These are phyloP conservation scores for Metschnikowia lachancei DNA, from an alignment of 805 yeast species.

Conservation along the genomic window DNA sequence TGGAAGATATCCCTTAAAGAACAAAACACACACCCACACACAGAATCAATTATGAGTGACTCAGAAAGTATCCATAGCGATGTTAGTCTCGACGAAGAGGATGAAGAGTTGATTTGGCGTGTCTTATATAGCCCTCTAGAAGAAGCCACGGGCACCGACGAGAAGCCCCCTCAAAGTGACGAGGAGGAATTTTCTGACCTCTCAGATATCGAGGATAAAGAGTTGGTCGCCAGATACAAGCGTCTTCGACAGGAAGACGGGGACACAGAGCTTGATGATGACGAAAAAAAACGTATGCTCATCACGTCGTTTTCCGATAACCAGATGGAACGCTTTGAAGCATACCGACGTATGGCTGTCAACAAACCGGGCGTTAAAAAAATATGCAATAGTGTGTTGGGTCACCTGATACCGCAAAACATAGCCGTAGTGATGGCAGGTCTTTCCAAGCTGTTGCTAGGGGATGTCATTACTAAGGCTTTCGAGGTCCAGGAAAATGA, in stretches of 20 bases:
- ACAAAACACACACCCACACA: too few species aligned
- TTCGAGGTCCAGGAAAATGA: conserved; percentile 63
- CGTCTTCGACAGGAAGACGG: conserved; percentile 32
- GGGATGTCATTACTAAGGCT: conserved; percentile 83
- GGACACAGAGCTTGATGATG: conserved; percentile 34
- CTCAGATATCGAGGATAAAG: conserved; percentile 36
- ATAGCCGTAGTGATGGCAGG: conserved; percentile 83
- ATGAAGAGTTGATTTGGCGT: conserved; percentile 44
- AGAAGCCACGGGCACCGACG: conserved; percentile 17
- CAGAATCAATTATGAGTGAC: conserved; percentile 13
- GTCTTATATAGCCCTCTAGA: conserved; percentile 34
- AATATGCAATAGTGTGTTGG: conserved; percentile 71
- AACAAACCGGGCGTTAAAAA: conserved; percentile 72
- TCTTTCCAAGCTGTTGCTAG: conserved; percentile 82
- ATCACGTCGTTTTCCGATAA: conserved; percentile 73
- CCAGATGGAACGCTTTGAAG: conserved; percentile 85
- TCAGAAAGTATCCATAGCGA: conserved; percentile 29
- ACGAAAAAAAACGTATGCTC: conserved; percentile 59
- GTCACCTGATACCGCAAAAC: conserved; percentile 76
- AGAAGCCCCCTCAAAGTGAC: conserved; percentile 20
- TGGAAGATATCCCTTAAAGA: too few species aligned
- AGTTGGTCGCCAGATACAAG: conserved; percentile 30
- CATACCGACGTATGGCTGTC: conserved; percentile 67
- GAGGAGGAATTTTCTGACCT: conserved; percentile 28
- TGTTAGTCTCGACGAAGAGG: conserved; percentile 44